Conservation (phyloP, 768 basidiomycete genomes). For the Tulasnella sp. region DNA sequence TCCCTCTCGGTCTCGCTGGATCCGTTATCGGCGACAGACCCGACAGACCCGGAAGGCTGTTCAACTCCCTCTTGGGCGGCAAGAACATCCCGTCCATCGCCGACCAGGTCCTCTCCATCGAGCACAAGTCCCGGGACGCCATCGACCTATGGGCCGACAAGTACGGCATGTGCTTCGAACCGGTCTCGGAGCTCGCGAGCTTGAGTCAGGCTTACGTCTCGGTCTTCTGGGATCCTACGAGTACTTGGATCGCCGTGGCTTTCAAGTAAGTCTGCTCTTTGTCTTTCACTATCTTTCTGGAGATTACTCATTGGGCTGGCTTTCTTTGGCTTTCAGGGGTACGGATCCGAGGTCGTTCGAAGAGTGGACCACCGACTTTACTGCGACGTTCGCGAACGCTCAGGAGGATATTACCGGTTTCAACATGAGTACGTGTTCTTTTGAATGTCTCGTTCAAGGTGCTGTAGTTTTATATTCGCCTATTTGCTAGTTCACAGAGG, state of each 20-base stretch:
- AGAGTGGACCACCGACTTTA: slow-evolving; percentile 16
- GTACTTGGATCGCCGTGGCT: slow-evolving; percentile 16
- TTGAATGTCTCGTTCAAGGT: not conserved
- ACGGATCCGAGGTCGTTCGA: slow-evolving; percentile 16
- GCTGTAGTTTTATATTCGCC: no score
- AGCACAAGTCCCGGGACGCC: not conserved
- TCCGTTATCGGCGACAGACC: not conserved
- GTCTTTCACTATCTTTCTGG: not conserved
- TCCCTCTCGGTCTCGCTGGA: not conserved
- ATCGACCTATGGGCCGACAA: not conserved
- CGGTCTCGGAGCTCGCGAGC: slow-evolving; percentile 13
- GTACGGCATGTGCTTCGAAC: slow-evolving; percentile 10
- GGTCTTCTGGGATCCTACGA: slow-evolving; percentile 14
- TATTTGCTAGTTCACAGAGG: slow-evolving; percentile 16
- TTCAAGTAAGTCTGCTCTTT: slow-evolving; percentile 12
- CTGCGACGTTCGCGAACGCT: not conserved
- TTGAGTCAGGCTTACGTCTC: slow-evolving; percentile 9
- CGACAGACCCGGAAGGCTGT: not conserved
- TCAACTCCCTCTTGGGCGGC: not conserved
- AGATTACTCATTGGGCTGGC: not conserved
- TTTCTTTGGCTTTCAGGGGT: not conserved
- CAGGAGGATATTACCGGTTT: not conserved
- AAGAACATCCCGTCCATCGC: not conserved
- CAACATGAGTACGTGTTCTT: not conserved
- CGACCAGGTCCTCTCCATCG: not conserved